Percentiles rank a stretch among this genome's conserved stretches.
phyloP scores from a whole-genome alignment of 108 stramenopile genomes.

The Nitzschia putrida region DNA sequence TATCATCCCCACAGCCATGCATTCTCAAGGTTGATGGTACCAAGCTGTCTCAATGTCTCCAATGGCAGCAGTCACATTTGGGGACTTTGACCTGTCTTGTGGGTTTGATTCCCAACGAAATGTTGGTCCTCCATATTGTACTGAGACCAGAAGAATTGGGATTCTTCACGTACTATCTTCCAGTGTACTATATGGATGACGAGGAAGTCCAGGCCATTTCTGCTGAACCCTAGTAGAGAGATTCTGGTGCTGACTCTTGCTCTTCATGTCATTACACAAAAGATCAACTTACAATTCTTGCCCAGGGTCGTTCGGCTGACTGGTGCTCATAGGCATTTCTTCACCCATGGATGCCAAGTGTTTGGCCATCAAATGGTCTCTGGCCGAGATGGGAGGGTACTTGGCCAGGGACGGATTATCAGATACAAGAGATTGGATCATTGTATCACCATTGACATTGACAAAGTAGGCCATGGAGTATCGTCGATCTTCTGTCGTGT shows the following conservation, averaged over 20 bases:
- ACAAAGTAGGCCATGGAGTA: constrained; percentile 86
- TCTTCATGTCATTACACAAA: neutral
- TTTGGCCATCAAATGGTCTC: constrained; percentile 64
- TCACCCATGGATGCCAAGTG: constrained; percentile 49
- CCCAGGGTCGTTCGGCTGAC: too few species aligned
- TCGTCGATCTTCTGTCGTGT: constrained; percentile 31
- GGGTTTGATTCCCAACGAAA: constrained; percentile 83
- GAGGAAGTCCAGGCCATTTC: constrained; percentile 11
- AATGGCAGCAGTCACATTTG: constrained; percentile 69
- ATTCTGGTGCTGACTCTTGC: neutral
- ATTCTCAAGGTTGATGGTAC: constrained; percentile 82
- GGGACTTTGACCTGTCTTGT: constrained; percentile 67
- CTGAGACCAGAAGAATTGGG: constrained; percentile 69
- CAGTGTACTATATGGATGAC: constrained; percentile 52
- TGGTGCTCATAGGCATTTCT: too few species aligned
- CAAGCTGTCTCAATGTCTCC: constrained; percentile 70
- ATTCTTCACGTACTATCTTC: constrained; percentile 84
- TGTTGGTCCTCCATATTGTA: constrained; percentile 77
- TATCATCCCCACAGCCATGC: constrained; percentile 25
- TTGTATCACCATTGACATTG: constrained; percentile 71
- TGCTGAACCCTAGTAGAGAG: neutral
- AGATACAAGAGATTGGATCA: constrained; percentile 44
- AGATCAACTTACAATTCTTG: constrained; percentile 14
- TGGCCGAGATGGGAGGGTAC: constrained; percentile 62
- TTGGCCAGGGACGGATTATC: constrained; percentile 24